phyloP scores from a whole-genome alignment of 2,329 filamentous ascomycete species.

The Fusarium torulosum region DNA sequence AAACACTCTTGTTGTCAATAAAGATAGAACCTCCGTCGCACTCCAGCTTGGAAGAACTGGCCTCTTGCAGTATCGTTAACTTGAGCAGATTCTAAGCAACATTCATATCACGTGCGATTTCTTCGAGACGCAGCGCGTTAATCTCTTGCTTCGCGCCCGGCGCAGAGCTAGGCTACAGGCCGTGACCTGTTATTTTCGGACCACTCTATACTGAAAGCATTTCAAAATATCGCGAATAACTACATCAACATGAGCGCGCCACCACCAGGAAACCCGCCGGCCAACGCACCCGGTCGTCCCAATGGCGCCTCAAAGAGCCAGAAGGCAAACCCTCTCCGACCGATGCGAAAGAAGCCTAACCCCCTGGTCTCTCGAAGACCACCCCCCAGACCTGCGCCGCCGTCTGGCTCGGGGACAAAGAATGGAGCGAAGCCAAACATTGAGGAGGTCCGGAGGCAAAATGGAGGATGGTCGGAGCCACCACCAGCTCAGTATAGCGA shows the following conservation, averaged over 20 bases:
- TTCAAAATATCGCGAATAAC: constrained; percentile 4
- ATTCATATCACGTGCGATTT: neutral
- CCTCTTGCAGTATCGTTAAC: neutral
- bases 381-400: constrained; percentile 44
- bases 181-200: constrained; percentile 30
- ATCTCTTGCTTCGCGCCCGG: constrained; percentile 14
- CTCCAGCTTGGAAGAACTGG: neutral
- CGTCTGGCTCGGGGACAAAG: constrained; percentile 37
- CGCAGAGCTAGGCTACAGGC: constrained; percentile 38
- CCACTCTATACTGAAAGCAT: neutral
- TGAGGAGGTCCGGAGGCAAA: constrained; percentile 59
- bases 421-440: constrained; percentile 53
- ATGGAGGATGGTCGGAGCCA: constrained; percentile 70
- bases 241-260: constrained; percentile 59
- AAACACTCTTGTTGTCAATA: constrained; percentile 37
- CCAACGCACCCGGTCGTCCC: constrained; percentile 50
- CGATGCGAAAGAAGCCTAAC: constrained; percentile 62
- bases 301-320: constrained; percentile 51
- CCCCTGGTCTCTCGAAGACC: constrained; percentile 71
- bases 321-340: constrained; percentile 55
- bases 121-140: constrained; percentile 11
- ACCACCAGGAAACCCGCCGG: constrained; percentile 47
- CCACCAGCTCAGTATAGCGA: constrained; percentile 64
- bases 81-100: constrained; percentile 6
- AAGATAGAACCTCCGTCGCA: constrained; percentile 12